These are phyloP conservation scores for Phytophthora ohioensis DNA, from an alignment of 352 stramenopile species.

Conservation along the genomic window DNA sequence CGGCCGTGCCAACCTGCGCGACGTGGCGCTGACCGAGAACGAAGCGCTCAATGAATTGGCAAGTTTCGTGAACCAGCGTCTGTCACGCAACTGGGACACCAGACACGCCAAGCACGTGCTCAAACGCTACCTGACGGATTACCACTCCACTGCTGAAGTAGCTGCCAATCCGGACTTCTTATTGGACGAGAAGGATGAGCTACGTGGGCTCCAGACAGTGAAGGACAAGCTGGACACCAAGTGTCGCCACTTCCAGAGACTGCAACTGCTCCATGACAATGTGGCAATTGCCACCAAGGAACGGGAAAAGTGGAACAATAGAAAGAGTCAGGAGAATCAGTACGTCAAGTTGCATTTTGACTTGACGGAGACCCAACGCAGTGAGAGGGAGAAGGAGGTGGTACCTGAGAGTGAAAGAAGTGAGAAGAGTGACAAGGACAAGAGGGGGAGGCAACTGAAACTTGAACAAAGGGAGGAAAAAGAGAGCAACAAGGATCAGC, in stretches of 20 bases:
- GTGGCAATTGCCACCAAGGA: background rate
- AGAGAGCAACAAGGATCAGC: too few relatives aligned
- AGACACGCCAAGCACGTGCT: constrained; percentile 17
- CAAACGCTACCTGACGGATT: constrained; percentile 22
- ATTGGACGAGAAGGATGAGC: constrained; percentile 11
- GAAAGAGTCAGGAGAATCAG: background rate
- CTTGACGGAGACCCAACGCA: constrained; percentile 7
- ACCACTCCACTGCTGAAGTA: constrained; percentile 1
- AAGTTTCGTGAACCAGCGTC: constrained; percentile 15
- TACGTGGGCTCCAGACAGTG: constrained; percentile 8
- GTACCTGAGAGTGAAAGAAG: constrained; percentile 24
- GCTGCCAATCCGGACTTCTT: background rate
- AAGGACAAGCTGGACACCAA: constrained; percentile 23
- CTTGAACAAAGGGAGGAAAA: background rate
- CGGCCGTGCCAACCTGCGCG: background rate
- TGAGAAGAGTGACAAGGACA: constrained; percentile 25
- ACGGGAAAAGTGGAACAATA: background rate
- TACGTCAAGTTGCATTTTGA: constrained; percentile 15
- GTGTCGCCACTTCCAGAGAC: constrained; percentile 20
- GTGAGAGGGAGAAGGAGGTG: constrained; percentile 12
- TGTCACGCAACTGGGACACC: constrained; percentile 14
- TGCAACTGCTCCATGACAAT: constrained; percentile 15
- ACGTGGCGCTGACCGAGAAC: constrained; percentile 3
- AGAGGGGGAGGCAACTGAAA: background rate
- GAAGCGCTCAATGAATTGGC: constrained; percentile 16